Evolutionary conservation across 768 basidiomycete genomes (phyloP), one percentile per base, ranked within the genome.

Genomic region (Gymnopilus dilepis): DNA sequence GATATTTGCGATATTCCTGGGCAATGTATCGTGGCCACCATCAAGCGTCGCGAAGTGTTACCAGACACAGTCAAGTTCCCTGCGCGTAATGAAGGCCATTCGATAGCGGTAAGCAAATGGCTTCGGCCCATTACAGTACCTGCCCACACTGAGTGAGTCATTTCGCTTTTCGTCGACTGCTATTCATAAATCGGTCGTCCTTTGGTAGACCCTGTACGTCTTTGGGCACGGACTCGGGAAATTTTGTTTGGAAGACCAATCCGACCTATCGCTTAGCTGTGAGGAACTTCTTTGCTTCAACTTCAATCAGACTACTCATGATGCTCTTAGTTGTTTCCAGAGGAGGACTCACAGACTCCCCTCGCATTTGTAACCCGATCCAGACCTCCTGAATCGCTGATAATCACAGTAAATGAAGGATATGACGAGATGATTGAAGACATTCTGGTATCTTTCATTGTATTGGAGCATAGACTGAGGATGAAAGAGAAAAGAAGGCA

Each of bases 401-500:
- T 61, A 22, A 31, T 65, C 21, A 33, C 51, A 17, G 15, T 61
- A 37, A 56, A 58, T 43, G 59, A 37, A 28, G 50, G 56, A 1
- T 57, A 38, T 11, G 56, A 50, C 28, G 62, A 54, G 4, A 63
- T 63, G 50, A 19, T 60, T 11, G 61, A 66, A 30, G 62, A 66
- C 24, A 43, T 66, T 37, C 24, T 65, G 26, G 61, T 66, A 11
- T 66, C 65, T 8, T 66, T 63, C 53, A 41, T 66, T 17, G 54
- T 66, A 2, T 37, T 66, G 26, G 65, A 66, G 21, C 65, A 63
- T 24, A 55, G 47, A 38, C n/a, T 66, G 17, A 58, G 62, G 17
- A 66, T 66, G 65, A 63, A 60, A 51, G 61, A 66, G 43, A 66
- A 63, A 31, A 47, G 59, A 37, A 56, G 58, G n/a, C 55, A 62